phyloP scores from a whole-genome alignment of 2,329 filamentous ascomycete species.

The Chaetomiaceae sp. region DNA sequence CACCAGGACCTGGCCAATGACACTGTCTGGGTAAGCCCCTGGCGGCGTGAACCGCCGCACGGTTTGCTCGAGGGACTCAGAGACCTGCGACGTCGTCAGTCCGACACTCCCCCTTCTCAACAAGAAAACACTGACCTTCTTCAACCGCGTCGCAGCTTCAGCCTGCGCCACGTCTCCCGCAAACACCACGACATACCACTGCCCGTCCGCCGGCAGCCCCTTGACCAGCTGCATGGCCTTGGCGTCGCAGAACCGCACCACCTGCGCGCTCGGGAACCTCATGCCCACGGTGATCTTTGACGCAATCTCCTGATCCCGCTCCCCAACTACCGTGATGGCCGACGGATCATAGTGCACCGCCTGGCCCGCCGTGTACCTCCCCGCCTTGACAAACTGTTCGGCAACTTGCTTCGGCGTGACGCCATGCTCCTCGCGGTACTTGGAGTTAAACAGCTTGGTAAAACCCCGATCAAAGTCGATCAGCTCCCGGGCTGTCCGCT shows the following conservation, averaged over 20 bases:
- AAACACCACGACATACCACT: constrained; percentile 50
- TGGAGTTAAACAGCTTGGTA: constrained; percentile 48
- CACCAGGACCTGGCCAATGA: constrained; percentile 56
- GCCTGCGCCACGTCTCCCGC: constrained; percentile 44
- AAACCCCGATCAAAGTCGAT: constrained; percentile 58
- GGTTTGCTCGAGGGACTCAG: constrained; percentile 17
- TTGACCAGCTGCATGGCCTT: constrained; percentile 51
- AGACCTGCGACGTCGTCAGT: constrained; percentile 15
- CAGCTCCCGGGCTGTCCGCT: constrained; percentile 50
- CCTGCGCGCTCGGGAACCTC: constrained; percentile 54
- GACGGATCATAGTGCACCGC: constrained; percentile 52
- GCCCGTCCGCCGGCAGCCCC: constrained; percentile 42
- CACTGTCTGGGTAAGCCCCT: constrained; percentile 43
- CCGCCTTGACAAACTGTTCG: constrained; percentile 53
- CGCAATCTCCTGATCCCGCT: constrained; percentile 17
- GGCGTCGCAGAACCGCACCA: constrained; percentile 57
- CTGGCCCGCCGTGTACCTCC: constrained; percentile 57
- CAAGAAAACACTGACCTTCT: constrained; percentile 23
- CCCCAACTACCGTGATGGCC: constrained; percentile 35
- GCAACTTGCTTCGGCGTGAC: constrained; percentile 47
- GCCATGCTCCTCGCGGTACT: constrained; percentile 34
- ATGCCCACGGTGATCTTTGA: constrained; percentile 40
- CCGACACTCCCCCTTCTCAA: neutral
- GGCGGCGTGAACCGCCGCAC: constrained; percentile 34
- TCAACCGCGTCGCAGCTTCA: constrained; percentile 28